These are phyloP conservation scores for Lactarius hengduanensis DNA, from an alignment of 768 basidiomycete genomes.

Conservation along the genomic window DNA sequence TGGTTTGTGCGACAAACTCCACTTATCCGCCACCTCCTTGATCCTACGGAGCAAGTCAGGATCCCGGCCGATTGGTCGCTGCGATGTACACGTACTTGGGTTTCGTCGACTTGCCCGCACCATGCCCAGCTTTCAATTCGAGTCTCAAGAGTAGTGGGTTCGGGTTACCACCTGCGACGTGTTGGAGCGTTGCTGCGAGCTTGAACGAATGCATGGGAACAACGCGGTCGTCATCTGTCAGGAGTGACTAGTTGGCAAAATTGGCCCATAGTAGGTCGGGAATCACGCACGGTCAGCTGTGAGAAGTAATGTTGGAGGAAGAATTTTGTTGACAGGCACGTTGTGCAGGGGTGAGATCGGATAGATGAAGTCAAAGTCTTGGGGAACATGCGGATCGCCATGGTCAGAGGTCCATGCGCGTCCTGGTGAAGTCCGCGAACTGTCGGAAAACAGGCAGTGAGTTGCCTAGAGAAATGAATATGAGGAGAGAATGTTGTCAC, in stretches of 20 bases:
- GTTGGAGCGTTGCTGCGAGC: constrained; percentile 72
- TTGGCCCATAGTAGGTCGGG: constrained; percentile 29
- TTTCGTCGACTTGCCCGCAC: constrained; percentile 74
- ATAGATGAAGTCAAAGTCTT: constrained; percentile 83
- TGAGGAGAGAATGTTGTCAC: constrained; percentile 38
- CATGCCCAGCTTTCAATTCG: constrained; percentile 79
- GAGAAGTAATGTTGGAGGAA: constrained; percentile 72
- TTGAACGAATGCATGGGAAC: constrained; percentile 87
- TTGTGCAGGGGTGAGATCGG: constrained; percentile 81
- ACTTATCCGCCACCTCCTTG: constrained; percentile 69
- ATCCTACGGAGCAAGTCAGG: constrained; percentile 47
- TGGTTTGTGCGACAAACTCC: constrained; percentile 66
- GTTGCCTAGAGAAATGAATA: not conserved
- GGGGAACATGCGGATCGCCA: constrained; percentile 68
- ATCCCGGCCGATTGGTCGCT: not conserved
- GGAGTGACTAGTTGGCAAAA: not conserved
- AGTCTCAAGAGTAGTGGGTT: constrained; percentile 74
- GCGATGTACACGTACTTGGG: constrained; percentile 46
- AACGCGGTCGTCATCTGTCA: constrained; percentile 78
- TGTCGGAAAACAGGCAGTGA: constrained; percentile 31
- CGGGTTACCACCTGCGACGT: constrained; percentile 60
- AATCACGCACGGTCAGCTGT: no score
- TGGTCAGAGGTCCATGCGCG: constrained; percentile 80
- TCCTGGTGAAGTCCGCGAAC: constrained; percentile 79
- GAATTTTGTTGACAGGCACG: constrained; percentile 52